Percentiles rank a stretch among this genome's conserved stretches.
phyloP scores from a whole-genome alignment of 2,329 filamentous ascomycete species.

The Fusarium sp. region DNA sequence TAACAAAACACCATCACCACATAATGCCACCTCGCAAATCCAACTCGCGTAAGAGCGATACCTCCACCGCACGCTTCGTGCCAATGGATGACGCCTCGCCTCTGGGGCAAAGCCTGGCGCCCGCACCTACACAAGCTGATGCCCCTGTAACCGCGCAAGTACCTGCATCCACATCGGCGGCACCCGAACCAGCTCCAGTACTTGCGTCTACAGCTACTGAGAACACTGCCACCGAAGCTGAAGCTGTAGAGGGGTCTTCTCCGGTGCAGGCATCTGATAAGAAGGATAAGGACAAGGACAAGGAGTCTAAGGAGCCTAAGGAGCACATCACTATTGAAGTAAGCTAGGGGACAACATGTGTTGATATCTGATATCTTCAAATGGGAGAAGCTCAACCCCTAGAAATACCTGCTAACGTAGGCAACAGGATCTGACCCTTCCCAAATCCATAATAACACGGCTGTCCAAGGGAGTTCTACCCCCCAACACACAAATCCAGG shows the following conservation, averaged over 20 bases:
- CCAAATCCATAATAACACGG: slow-evolving; percentile 84
- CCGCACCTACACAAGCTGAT: slow-evolving; percentile 27
- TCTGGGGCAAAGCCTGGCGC: slow-evolving; percentile 33
- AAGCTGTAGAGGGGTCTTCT: slow-evolving; percentile 31
- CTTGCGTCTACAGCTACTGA: slow-evolving; percentile 19
- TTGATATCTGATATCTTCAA: neutral
- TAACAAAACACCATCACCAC: slow-evolving; percentile 10
- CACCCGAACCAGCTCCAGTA: slow-evolving; percentile 8
- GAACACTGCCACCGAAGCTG: slow-evolving; percentile 2
- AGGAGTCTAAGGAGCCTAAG: slow-evolving; percentile 51
- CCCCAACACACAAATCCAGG: slow-evolving; percentile 85
- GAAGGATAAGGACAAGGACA: slow-evolving; percentile 52
- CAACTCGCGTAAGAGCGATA: slow-evolving; percentile 62
- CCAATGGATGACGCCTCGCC: slow-evolving; percentile 57
- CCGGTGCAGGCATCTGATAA: slow-evolving; percentile 49
- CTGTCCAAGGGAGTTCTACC: slow-evolving; percentile 84
- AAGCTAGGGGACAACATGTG: slow-evolving; percentile 16
- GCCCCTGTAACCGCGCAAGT: slow-evolving; percentile 39
- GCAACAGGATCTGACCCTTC: slow-evolving; percentile 77
- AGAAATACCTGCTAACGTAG: slow-evolving; percentile 3
- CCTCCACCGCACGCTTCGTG: slow-evolving; percentile 60
- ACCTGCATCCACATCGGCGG: slow-evolving; percentile 14
- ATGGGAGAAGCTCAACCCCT: neutral
- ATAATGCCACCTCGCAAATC: slow-evolving; percentile 69
- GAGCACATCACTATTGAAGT: slow-evolving; percentile 66